Base-by-base conservation (phyloP, 2,329 filamentous ascomycete genomes). In the Colletotrichum tofieldiae region DNA sequence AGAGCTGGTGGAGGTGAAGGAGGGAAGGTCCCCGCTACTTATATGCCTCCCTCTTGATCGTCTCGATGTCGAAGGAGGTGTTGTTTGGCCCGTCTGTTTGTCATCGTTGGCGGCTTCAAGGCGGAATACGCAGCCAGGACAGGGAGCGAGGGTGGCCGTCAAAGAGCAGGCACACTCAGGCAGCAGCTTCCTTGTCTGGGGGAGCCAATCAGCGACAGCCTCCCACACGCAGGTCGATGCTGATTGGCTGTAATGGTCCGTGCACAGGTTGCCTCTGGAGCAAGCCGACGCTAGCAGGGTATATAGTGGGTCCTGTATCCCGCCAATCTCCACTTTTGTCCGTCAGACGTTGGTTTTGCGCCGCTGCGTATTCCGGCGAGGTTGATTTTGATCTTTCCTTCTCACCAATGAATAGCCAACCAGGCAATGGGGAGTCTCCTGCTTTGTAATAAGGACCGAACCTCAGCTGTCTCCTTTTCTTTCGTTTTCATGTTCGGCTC, bases 341-440 rank as follows among this genome's bases (percentile, higher is more conserved):
- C 11, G 11, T 39, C 23, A 29, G 32, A 18, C 26, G 6, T 52
- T 35, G 14, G 63, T 67, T 71, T 71, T 72, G 18, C 70, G 70
- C 70, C 35, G 70, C 65, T 5, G 70, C 70, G 70, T 70, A 69
- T 65, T 70, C 52, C 65, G 35, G 14, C 32, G 9, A 16, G 41
- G 32, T 39, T 29, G 39, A 32, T 12, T 26, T 37, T 39, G 7
- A 37, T 11, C n/a, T 20, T 29, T 7, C 23, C 12, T 20, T 45
- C 29, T 11, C 43, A 23, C 37, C 39, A 45, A 18, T 5, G 3
- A 20, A 9, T 26, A 3, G 35, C 4, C 29, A 32, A 16, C 35
- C 51, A 54, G 2, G 16, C 16, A 3, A 8, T 3, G 29, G 8
- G 2, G 5, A n/a, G 12, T 32, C 26, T 32, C 16, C 35, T 39